Percentiles rank a stretch among this genome's conserved stretches.
Conservation (phyloP, 768 basidiomycete species). For the Suillus lakei region DNA sequence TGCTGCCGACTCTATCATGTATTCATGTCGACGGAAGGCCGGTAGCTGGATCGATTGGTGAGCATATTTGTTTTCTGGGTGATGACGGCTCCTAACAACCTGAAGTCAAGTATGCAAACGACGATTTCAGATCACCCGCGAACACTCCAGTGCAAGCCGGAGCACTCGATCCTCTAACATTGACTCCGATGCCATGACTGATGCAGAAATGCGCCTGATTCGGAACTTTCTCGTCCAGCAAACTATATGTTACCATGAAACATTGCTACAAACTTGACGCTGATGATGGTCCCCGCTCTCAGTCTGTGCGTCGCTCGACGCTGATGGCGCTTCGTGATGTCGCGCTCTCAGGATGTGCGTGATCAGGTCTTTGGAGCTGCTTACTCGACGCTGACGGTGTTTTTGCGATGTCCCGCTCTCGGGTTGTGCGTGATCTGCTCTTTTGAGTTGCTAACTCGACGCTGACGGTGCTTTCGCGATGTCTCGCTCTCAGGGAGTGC, state of each 20-base stretch:
- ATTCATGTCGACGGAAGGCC: conserved; percentile 24
- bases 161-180: background rate
- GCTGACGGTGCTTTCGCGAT: no score
- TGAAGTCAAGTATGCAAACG: conserved; percentile 26
- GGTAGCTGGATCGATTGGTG: conserved; percentile 30
- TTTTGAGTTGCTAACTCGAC: no score
- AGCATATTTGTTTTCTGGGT: background rate
- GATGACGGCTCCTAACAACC: conserved; percentile 9
- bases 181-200: background rate
- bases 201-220: background rate
- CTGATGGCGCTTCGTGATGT: no score
- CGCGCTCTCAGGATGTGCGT: no score
- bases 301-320: no score
- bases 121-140: conserved; percentile 27
- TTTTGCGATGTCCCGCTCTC: no score
- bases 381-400: no score
- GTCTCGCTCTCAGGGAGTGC: no score
- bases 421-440: no score
- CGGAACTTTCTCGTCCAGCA: background rate
- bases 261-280: no score
- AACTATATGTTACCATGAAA: background rate
- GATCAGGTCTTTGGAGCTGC: no score
- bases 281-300: no score
- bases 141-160: fast-evolving
- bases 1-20: background rate